A percentile compares a stretch with the other conserved stretches of the same genome.
These are phyloP conservation scores for Trifolium pratense DNA, from an alignment of 306 rosid species.

Conservation along the genomic window DNA sequence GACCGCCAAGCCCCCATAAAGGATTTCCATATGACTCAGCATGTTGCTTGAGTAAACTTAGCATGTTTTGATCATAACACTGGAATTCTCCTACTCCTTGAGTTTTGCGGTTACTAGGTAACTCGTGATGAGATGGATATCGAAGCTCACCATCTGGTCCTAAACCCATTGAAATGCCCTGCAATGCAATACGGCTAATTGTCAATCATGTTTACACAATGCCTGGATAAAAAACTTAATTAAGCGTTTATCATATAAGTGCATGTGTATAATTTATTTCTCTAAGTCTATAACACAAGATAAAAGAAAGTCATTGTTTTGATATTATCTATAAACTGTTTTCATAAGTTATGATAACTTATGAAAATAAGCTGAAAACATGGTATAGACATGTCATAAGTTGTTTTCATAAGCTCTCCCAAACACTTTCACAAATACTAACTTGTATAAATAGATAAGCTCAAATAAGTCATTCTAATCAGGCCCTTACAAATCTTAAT, in stretches of 20 bases:
- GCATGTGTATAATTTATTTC: no score
- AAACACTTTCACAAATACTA: no score
- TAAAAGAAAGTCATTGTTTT: no score
- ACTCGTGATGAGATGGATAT: conserved; percentile 76
- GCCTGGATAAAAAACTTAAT: neutral
- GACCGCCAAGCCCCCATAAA: conserved; percentile 94
- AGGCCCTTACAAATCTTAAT: neutral
- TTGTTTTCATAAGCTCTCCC: no score
- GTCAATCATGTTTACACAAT: conserved; percentile 27
- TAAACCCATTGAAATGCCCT: conserved; percentile 89
- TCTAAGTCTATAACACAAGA: no score
- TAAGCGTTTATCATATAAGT: neutral
- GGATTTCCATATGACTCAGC: conserved; percentile 85
- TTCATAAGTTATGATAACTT: neutral
- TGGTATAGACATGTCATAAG: neutral
- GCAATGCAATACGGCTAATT: conserved; percentile 40
- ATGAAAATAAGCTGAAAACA: neutral
- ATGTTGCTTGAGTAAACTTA: conserved; percentile 63
- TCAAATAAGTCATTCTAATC: neutral
- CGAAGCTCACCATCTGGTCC: conserved; percentile 92
- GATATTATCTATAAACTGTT: no score
- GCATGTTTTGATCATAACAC: conserved; percentile 88
- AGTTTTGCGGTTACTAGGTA: conserved; percentile 31
- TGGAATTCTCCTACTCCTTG: conserved; percentile 87
- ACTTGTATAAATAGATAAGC: no score